Conservation (phyloP, 139 green algal species). For the Chlorella sp. region DNA sequence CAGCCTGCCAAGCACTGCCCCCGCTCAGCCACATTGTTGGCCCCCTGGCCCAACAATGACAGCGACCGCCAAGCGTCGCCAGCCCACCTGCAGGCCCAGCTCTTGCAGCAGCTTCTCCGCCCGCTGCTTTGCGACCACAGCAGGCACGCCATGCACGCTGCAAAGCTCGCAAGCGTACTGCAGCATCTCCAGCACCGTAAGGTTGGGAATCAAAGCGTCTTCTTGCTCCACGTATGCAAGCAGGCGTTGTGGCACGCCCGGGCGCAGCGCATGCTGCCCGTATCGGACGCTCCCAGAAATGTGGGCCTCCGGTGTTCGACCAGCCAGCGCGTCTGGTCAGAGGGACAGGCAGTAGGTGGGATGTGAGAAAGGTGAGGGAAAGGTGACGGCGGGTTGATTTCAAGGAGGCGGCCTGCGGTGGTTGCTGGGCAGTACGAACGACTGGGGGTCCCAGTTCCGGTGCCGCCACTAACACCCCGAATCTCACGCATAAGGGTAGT, state of each 20-base stretch:
- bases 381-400: neutral
- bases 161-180: neutral
- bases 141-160: neutral
- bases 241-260: neutral
- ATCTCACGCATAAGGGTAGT: neutral
- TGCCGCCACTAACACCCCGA: neutral
- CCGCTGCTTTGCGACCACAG: neutral
- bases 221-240: neutral
- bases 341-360: neutral
- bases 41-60: neutral
- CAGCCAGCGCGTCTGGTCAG: slow-evolving; percentile 1
- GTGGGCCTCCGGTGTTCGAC: neutral
- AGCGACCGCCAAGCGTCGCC: too few relatives aligned
- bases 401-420: neutral
- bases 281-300: neutral
- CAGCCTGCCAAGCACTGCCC: neutral
- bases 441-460: too few relatives aligned
- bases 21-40: neutral
- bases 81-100: neutral
- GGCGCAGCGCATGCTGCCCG: neutral
- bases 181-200: neutral
- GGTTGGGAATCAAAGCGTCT: neutral
- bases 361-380: neutral
- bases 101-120: neutral
- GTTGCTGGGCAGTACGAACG: neutral